A percentile compares a stretch with the other conserved stretches of the same genome.
These are phyloP conservation scores for Cochlearia excelsa DNA, from an alignment of 345 rosid genomes.

Conservation along the genomic window DNA sequence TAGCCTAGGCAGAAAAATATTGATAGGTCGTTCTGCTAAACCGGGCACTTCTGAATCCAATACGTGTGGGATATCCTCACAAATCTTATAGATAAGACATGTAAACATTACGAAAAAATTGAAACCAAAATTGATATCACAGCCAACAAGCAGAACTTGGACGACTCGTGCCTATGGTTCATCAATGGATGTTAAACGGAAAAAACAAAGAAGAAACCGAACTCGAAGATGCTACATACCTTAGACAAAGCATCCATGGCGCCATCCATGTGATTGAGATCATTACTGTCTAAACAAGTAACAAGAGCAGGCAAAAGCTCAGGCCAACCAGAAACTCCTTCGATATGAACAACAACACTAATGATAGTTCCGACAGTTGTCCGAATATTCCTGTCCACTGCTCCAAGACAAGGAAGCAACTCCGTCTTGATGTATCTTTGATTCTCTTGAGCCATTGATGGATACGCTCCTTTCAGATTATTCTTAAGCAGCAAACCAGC, in stretches of 20 bases:
- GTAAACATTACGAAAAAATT: too few relatives aligned
- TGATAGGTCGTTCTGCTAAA: slow-evolving; percentile 79
- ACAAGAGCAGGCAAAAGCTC: slow-evolving; percentile 83
- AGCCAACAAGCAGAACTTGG: background rate
- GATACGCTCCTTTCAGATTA: slow-evolving; percentile 67
- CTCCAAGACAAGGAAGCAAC: slow-evolving; percentile 85
- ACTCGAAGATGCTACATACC: slow-evolving; percentile 43
- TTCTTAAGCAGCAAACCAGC: slow-evolving; percentile 94
- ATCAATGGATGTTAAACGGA: background rate
- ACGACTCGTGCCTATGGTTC: background rate
- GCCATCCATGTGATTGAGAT: slow-evolving; percentile 90
- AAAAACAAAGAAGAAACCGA: background rate
- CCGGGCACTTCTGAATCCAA: slow-evolving; percentile 89
- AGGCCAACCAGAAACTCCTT: slow-evolving; percentile 75
- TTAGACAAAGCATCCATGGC: slow-evolving; percentile 96
- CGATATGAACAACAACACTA: slow-evolving; percentile 72
- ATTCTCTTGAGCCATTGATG: slow-evolving; percentile 54
- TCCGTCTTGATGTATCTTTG: slow-evolving; percentile 76
- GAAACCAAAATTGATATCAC: too few relatives aligned
- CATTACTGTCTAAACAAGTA: slow-evolving; percentile 81
- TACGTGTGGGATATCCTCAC: slow-evolving; percentile 91
- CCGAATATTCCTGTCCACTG: slow-evolving; percentile 81
- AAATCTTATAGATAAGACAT: slow-evolving; percentile 50
- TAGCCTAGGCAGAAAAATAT: slow-evolving; percentile 72
- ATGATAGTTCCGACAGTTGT: slow-evolving; percentile 87